Evolutionary conservation across 2,329 filamentous ascomycete species (phyloP), one percentile per base, ranked within the genome.

Genomic region (Colletotrichum plurivorum): DNA sequence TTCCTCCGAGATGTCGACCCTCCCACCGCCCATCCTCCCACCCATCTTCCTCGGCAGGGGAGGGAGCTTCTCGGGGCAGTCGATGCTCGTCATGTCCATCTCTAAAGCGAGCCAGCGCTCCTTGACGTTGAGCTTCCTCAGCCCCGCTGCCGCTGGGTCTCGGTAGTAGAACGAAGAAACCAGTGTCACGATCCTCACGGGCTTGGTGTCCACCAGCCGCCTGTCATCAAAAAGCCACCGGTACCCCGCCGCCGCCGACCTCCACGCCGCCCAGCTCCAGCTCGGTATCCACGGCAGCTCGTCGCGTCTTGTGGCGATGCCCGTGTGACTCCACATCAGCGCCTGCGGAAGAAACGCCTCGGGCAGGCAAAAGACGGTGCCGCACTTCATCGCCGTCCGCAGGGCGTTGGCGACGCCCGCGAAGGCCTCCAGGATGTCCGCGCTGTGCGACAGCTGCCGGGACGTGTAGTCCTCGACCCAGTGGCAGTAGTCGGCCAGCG

Each of bases 401-500:
- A 67, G 43, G 15, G 43, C 64, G 45, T 56, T 63, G 25, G n/a
- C 58, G 5, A 69, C 56, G 6, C 70, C 70, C 5, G 56, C 59
- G 56, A 72, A 72, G 3, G 70, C 70, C 15, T 60, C 39, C 2
- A 71, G 55, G 13, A 72, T 52, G 41, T 72, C 70, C 2, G n/a
- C 51, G 7, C 41, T 18, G 13, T 43, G 51, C 9, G 60, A 70
- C 18, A 72, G 60, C 45, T 66, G 41, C 5, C 80, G 76, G 7
- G 79, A 74, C 1, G 79, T 78, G 70, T 82, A 79, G 70, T 82
- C 80, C 60, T 82, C 78, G 1, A 81, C 79, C 18, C 80, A 78
- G 6, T 79, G 78, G 2, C 79, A 78, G 75, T 82, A 82, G 71
- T 82, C 79, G n/a, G 78, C 76, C 46, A 82, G 76, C 2, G 43